Evolutionary conservation across 2,329 filamentous ascomycete species (phyloP).

Genomic region (Clonostachys solani): DNA sequence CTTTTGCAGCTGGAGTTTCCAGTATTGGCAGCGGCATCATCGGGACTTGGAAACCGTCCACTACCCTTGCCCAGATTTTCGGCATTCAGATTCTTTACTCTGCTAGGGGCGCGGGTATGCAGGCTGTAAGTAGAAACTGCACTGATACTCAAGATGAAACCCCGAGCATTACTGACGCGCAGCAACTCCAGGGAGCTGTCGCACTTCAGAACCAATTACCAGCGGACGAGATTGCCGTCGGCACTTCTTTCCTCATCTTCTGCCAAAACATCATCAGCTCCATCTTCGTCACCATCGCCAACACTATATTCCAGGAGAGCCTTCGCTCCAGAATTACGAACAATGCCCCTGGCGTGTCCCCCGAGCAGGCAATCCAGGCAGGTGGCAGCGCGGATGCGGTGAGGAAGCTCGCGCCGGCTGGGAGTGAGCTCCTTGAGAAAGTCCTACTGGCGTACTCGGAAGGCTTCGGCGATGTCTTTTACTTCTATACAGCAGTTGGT

Average conservation of each 20-base stretch:
- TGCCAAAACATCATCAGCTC: conserved; percentile 38
- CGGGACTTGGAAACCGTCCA: conserved; percentile 26
- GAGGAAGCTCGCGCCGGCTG: conserved; percentile 26
- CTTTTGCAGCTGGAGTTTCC: conserved; percentile 28
- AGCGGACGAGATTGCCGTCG: conserved; percentile 2
- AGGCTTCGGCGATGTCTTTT: conserved; percentile 6
- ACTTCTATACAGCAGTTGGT: conserved; percentile 3
- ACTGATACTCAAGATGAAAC: too few species aligned
- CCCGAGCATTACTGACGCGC: too few species aligned
- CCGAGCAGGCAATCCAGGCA: conserved; percentile 12
- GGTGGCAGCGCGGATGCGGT: conserved; percentile 35
- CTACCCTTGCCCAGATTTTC: conserved; percentile 30
- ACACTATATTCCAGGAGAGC: conserved; percentile 7
- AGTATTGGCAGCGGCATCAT: conserved; percentile 28
- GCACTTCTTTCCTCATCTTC: conserved; percentile 13
- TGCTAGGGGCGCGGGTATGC: conserved; percentile 31
- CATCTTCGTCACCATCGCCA: conserved; percentile 28
- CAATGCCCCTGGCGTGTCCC: conserved; percentile 2
- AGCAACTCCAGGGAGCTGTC: background rate
- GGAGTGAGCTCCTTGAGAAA: conserved; percentile 14
- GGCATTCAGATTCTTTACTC: conserved; percentile 42
- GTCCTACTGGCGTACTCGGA: conserved; percentile 5
- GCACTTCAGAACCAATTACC: conserved; percentile 6
- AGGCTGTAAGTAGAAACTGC: conserved; percentile 16
- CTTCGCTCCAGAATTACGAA: conserved; percentile 1